Evolutionary conservation across 2,329 filamentous ascomycete species (phyloP), one percentile per base, ranked within the genome.

Genomic region (Scedosporium boydii): DNA sequence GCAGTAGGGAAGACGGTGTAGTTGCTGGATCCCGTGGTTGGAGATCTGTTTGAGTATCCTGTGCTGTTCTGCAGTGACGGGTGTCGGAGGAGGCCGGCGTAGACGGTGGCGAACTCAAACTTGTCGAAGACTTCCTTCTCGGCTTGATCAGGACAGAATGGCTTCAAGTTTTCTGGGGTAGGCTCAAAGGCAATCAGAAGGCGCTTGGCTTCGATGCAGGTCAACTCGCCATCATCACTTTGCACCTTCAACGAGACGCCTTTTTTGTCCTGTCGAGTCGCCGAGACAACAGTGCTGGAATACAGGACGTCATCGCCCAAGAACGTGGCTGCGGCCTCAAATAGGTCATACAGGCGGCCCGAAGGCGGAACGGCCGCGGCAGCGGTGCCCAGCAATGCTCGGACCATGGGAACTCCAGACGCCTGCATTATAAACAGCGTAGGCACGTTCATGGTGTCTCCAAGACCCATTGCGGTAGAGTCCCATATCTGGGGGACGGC

Each of bases 351-450:
- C 65, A 77, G 75, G 29, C 71, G 69, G 57, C 70, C 68, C 5
- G 75, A 75, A 0, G 64, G 66, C 1, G 75, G 72, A 2, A 72
- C 70, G 18, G 72, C 74, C 6, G 70, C 68, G 7, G 70, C 64
- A 29, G 69, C 68, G 3, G 64, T 66, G 9, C 68, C 71, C 42
- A 71, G 66, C 23, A 77, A 68, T 4, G 69, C 70, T 16, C 71
- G 68, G 2, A 72, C 67, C 65, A 77, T 74, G 21, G 67, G 70
- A 10, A 68, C 69, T 4, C 73, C 73, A 57, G 76, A 75, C 2
- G 69, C 70, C 64, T 80, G 77, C 64, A 82, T 72, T 7, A 80
- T 72, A 65, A 79, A 80, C 6, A 83, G 60, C 0, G 78, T 78
- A 18, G 76, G 73, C 14, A 72, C 65, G 6, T 73, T 70, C 9